Percentiles rank a stretch among this genome's conserved stretches.
Evolutionary conservation across 2,329 filamentous ascomycete genomes (phyloP).

Genomic region (Volutella citrinella): DNA sequence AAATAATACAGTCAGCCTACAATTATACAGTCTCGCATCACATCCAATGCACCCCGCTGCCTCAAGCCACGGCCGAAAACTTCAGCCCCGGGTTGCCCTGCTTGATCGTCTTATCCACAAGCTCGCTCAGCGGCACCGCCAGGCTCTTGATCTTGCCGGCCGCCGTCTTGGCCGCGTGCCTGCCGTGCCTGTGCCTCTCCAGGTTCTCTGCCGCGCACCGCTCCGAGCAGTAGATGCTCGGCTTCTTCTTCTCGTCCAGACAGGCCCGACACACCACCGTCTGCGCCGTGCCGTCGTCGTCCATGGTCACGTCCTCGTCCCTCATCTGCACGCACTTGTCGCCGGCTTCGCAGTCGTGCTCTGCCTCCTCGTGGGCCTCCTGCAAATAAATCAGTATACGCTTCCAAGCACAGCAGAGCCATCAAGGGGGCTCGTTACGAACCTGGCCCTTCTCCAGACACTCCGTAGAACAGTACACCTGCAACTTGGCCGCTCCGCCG

Average conservation of each 20-base stretch:
- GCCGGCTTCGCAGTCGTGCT: slow-evolving; percentile 41
- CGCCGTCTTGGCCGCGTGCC: slow-evolving; percentile 27
- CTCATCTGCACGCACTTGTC: slow-evolving; percentile 37
- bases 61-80: too few species aligned
- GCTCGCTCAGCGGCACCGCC: slow-evolving; percentile 20
- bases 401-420: too few species aligned
- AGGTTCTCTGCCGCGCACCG: slow-evolving; percentile 42
- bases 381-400: slow-evolving; percentile 26
- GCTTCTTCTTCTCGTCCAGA: slow-evolving; percentile 32
- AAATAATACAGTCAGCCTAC: too few species aligned
- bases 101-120: slow-evolving; percentile 26
- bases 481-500: slow-evolving; percentile 33
- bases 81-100: slow-evolving; percentile 32
- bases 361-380: slow-evolving; percentile 36
- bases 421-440: slow-evolving; percentile 18
- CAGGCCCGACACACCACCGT: slow-evolving; percentile 42
- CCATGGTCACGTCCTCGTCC: slow-evolving; percentile 41
- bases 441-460: slow-evolving; percentile 42
- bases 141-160: slow-evolving; percentile 19
- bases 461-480: slow-evolving; percentile 43
- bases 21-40: too few species aligned
- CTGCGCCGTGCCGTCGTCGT: slow-evolving; percentile 19
- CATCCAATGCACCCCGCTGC: too few species aligned
- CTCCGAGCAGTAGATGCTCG: slow-evolving; percentile 39
- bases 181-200: slow-evolving; percentile 34